A percentile compares a stretch with the other conserved stretches of the same genome.
phyloP scores from a whole-genome alignment of 208 protist species.

The Wallacemonas sp. region DNA sequence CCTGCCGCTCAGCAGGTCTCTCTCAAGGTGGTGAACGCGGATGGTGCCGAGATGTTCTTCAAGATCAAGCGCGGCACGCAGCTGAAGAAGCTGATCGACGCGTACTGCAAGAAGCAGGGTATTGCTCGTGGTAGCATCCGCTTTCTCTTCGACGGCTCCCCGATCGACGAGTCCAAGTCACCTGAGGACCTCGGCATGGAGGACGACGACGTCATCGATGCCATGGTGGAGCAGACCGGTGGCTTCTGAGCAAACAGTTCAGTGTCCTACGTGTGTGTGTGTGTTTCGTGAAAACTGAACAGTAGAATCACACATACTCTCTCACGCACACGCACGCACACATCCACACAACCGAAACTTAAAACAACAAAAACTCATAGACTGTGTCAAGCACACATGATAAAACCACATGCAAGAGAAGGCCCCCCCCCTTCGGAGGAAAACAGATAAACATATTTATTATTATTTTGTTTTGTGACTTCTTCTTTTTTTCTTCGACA shows the following conservation, averaged over 20 bases:
- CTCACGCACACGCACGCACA: too few relatives aligned
- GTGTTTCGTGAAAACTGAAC: too few relatives aligned
- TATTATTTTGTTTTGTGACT: not conserved
- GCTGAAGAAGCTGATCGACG: conserved; percentile 96
- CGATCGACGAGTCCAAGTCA: conserved; percentile 91
- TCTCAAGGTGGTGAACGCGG: conserved; percentile 91
- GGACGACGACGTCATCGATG: conserved; percentile 95
- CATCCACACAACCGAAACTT: too few relatives aligned
- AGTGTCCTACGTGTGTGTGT: too few relatives aligned
- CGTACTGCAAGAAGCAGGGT: conserved; percentile 96
- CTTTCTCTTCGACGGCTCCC: conserved; percentile 96
- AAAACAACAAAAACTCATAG: conserved; percentile 10
- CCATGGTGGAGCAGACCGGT: conserved; percentile 93
- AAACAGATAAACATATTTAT: not conserved
- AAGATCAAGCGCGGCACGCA: conserved; percentile 95
- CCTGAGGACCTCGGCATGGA: conserved; percentile 95
- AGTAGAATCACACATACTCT: too few relatives aligned
- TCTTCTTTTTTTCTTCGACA: conserved; percentile 5
- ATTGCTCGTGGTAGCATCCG: conserved; percentile 87
- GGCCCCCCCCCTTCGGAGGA: too few relatives aligned
- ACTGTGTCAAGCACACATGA: not conserved
- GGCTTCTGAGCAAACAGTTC: conserved; percentile 27
- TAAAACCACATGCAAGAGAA: too few relatives aligned
- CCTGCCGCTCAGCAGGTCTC: conserved; percentile 64
- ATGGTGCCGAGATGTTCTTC: conserved; percentile 96